Evolutionary conservation across 2,329 filamentous ascomycete species (phyloP), one percentile per base, ranked within the genome.

Genomic region (Tolypocladium sp.): DNA sequence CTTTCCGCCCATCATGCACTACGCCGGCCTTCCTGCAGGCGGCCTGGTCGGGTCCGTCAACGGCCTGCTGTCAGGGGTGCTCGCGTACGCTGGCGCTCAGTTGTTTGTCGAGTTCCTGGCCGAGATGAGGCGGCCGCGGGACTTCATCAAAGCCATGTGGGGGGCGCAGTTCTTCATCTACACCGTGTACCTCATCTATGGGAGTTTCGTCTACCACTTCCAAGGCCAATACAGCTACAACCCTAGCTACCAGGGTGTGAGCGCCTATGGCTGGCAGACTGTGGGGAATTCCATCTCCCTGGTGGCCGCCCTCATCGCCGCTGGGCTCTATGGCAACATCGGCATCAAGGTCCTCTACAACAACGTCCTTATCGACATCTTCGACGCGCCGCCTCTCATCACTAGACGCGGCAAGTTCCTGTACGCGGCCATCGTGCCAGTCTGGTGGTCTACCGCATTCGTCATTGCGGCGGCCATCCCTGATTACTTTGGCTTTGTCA

Each of bases 371-470:
- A 72, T 79, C 55, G 79, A 82, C 51, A 62, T 82, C 1, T 75
- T 82, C 65, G 66, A 73, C 8, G 74, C 77, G 38, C 83, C 83
- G 0, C 65, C 76, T 0, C 70, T 86, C 46, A 76, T 75, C 10
- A 74, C 72, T 5, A 75, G 67, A 30, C 69, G 63, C 25, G 84
- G 83, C 33, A 84, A 82, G 63, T 63, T 76, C 27, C 63, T 79
- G 56, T 86, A 79, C 76, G 73, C 74, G 8, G 68, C 59, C 37
- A 64, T 84, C 3, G 77, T 83, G 2, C 83, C 82, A 0, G 63
- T 83, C 5, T 86, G 84, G 70, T 86, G 83, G 83, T 68, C 68
- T 10, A 61, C 82, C 8, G 83, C 82, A 3, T 86, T 84, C 63
- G 65, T 82, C 30, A 68, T 86, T 56, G 79, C 76, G 2, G 79